Conservation (phyloP, 116 monocot species). For the Papilionanthe hybrid region DNA sequence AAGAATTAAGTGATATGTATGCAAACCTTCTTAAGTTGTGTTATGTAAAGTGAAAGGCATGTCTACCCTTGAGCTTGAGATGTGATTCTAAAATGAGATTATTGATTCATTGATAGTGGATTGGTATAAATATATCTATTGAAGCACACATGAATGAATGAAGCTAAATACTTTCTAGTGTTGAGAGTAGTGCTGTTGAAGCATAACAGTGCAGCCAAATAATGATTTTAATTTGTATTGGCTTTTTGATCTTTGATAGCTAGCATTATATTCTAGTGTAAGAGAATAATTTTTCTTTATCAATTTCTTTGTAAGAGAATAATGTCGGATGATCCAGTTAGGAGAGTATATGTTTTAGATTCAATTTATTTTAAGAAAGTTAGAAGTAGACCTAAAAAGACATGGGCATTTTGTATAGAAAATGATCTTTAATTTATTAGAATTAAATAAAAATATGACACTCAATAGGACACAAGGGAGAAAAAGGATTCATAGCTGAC, state of each 20-base stretch:
- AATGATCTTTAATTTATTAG: too few species aligned
- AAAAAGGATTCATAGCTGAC: too few species aligned
- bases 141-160: neutral
- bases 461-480: too few species aligned
- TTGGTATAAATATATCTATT: neutral
- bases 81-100: neutral
- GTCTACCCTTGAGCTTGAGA: neutral
- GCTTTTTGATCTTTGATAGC: neutral
- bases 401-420: too few species aligned
- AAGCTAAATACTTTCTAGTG: neutral
- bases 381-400: too few species aligned
- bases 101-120: neutral
- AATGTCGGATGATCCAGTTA: too few species aligned
- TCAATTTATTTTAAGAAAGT: too few species aligned
- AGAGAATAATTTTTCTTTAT: neutral
- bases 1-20: too few species aligned
- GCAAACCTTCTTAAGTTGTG: too few species aligned
- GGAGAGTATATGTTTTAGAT: too few species aligned
- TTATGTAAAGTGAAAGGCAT: neutral
- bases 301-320: neutral
- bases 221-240: neutral
- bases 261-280: neutral
- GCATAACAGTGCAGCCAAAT: neutral
- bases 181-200: neutral
- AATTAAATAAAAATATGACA: too few species aligned